A percentile compares a stretch with the other conserved stretches of the same genome.
Evolutionary conservation across 805 yeast species (phyloP).

Genomic region (Candida verbasci): DNA sequence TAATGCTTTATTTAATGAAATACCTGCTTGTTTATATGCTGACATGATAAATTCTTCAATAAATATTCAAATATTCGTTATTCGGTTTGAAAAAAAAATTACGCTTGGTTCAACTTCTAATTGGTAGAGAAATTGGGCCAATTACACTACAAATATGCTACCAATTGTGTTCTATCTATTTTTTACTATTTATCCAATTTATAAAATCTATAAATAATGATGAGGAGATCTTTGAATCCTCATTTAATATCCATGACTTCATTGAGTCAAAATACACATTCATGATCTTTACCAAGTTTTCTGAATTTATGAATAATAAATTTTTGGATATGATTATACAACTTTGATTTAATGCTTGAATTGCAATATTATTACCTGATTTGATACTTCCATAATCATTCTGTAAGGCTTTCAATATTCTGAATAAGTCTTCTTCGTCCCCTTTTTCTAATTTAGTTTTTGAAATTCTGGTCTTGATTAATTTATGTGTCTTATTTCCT

Average conservation of each 20-base stretch:
- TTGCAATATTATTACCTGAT: conserved; percentile 45
- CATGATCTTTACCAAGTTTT: conserved; percentile 40
- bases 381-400: conserved; percentile 32
- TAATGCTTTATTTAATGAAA: conserved; percentile 76
- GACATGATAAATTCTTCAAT: too few relatives aligned
- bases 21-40: conserved; percentile 48
- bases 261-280: conserved; percentile 54
- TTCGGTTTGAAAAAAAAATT: too few relatives aligned
- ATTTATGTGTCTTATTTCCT: conserved; percentile 71
- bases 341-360: conserved; percentile 58
- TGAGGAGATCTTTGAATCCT: conserved; percentile 45
- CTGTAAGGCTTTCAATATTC: conserved; percentile 40
- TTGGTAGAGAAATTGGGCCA: too few relatives aligned
- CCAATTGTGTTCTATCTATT: conserved; percentile 10
- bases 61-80: too few relatives aligned
- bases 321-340: conserved; percentile 64
- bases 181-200: conserved; percentile 69
- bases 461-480: conserved; percentile 57
- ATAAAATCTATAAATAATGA: conserved; percentile 69
- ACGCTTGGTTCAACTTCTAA: too few relatives aligned
- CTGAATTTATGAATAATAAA: conserved; percentile 33
- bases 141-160: too few relatives aligned
- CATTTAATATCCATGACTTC: conserved; percentile 55
- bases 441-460: conserved; percentile 37
- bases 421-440: conserved; percentile 19